These are phyloP conservation scores for Komagataella pseudopastoris DNA, from an alignment of 805 yeast genomes.

Conservation along the genomic window DNA sequence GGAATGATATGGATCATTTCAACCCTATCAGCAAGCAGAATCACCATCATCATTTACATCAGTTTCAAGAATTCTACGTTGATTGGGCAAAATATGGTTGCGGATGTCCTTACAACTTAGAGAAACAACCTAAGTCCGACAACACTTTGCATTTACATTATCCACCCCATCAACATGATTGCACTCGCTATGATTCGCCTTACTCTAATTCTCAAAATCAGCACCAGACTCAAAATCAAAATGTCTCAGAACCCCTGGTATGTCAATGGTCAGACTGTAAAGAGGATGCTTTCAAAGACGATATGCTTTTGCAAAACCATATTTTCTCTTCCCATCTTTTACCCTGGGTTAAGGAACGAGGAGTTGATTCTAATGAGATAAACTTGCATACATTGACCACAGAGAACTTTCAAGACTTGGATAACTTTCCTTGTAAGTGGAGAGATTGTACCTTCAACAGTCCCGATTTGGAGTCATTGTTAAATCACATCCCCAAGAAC, in stretches of 20 bases:
- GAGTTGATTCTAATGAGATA: background rate
- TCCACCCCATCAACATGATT: background rate
- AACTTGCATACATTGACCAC: background rate
- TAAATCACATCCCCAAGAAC: conserved; percentile 41
- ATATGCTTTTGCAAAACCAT: conserved; percentile 34
- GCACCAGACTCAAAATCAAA: background rate
- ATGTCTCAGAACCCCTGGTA: conserved; percentile 9
- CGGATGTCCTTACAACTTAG: conserved; percentile 22
- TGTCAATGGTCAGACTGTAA: conserved; percentile 67
- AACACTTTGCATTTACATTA: background rate
- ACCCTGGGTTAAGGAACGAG: conserved; percentile 4
- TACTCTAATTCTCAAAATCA: background rate
- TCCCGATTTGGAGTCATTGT: conserved; percentile 34
- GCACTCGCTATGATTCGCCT: background rate
- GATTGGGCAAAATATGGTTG: conserved; percentile 12
- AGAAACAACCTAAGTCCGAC: conserved; percentile 17
- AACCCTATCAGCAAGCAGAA: background rate
- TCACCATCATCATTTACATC: conserved; percentile 18
- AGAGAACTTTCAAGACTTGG: background rate
- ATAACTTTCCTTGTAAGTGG: conserved; percentile 56
- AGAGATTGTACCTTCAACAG: conserved; percentile 49
- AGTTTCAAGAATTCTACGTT: conserved; percentile 14
- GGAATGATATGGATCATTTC: background rate
- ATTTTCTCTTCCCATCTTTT: conserved; percentile 33
- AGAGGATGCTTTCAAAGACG: conserved; percentile 20